Evolutionary conservation across 73 alveolate genomes (phyloP).

Genomic region (Paramecium tetraurelia): DNA sequence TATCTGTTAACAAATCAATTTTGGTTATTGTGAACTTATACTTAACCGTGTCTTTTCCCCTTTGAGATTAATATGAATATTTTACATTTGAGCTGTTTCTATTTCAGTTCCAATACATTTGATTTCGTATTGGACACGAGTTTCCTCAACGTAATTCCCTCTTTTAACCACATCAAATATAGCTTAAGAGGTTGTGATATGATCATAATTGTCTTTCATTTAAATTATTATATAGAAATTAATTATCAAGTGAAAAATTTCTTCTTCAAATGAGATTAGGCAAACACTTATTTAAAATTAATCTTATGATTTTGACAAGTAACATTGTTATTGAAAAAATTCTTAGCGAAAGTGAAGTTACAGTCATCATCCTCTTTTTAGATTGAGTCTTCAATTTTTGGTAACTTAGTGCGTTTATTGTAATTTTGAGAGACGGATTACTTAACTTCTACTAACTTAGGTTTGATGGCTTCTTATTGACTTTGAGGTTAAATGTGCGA

Average conservation of each 20-base stretch:
- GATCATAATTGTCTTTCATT: background rate
- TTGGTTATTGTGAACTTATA: background rate
- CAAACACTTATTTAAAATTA: background rate
- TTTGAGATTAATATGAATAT: background rate
- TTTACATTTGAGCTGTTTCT: background rate
- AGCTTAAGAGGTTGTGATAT: background rate
- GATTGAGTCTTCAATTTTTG: background rate
- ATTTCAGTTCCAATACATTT: background rate
- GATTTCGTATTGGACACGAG: background rate
- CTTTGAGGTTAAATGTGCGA: background rate
- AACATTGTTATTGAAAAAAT: background rate
- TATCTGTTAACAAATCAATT: background rate
- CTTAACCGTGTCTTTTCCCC: background rate
- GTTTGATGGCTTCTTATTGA: background rate
- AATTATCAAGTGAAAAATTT: slow-evolving; percentile 20
- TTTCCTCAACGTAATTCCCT: background rate
- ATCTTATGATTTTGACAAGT: background rate
- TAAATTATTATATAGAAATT: background rate
- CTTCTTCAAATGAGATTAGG: slow-evolving; percentile 14
- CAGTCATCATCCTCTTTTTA: background rate
- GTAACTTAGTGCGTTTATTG: background rate
- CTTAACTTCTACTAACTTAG: background rate
- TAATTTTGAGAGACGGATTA: background rate
- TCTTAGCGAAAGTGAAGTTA: background rate
- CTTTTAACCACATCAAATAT: background rate